Base-by-base conservation (phyloP, 2,329 filamentous ascomycete species). In the Cryphonectria radicalis region DNA sequence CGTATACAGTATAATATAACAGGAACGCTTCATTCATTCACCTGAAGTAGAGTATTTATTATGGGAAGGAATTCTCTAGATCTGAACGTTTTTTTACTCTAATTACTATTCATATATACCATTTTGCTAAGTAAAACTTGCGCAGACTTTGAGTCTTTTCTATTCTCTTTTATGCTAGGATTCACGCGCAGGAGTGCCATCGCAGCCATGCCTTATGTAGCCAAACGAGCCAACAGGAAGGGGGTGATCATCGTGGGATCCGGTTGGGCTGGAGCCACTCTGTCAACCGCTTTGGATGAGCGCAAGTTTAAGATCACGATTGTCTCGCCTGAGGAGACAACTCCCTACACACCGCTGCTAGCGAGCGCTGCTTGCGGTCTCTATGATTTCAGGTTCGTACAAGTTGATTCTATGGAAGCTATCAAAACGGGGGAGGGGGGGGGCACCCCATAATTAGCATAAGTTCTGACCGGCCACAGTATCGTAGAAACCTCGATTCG, bases 301-400 rank as follows among this genome's bases (percentile, higher is more conserved):
- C 42, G 37, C 19, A 72, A 72, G 17, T 72, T 66, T 67, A 70
- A 72, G 43, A 55, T 72, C 37, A 72, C 70, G 28, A 63, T 72
- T 4, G 57, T 72, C 25, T 70, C 67, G 17, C 67, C 70, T 3
- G 70, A 72, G 40, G 67, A 72, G 32, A 72, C 67, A 14, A 70
- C 70, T 10, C 67, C 70, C 14, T 72, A 72, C 28, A 72, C 70
- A 2, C 67, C 70, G 25, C 67, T 72, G 2, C 42, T 72, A 17
- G 70, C 67, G 19, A 72, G 70, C 17, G 70, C 70, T 5, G 67
- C 70, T 3, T 72, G 70, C 25, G 70, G 70, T 3, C 59, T 72
- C 7, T 70, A 72, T 19, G 70, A 72, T 14, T 72, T 72, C 32
- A 70, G 67, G 70, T 70, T 14, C 10, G 67, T 13, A n/a, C 19